Evolutionary conservation across 345 rosid species (phyloP), one percentile per base, ranked within the genome.

Genomic region (Eucalyptus virginea): DNA sequence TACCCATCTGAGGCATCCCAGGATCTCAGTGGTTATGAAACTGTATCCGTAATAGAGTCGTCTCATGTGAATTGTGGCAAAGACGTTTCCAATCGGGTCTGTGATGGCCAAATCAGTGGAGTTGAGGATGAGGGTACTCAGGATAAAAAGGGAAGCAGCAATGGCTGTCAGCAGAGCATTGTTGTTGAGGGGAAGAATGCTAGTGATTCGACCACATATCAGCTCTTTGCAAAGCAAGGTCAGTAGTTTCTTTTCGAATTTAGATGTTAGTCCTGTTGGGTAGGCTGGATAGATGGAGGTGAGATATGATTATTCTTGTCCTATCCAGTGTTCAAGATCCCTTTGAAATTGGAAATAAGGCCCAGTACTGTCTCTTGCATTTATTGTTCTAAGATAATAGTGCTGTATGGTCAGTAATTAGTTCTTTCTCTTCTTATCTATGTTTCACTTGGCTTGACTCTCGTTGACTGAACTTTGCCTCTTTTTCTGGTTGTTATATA

Each of bases 211-310:
- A 23, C 77, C 14, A 42, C 88, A 80, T 45, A 12, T 89, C 60
- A 34, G 81, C 32, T 14, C 90, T 87, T 56, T 50, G 81, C 62
- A 77, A 88, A 81, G 28, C 91, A 89, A 91, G 93, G 94, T 93
- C 88, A n/a, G 56, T 34, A 51, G 60, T 34, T 23, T 37, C 30
- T 65, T 88, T 62, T 56, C 47, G 2, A 50, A 37, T 77, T 77
- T 11, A 32, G 88, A 52, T 51, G 81, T 56, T 86, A 19, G 88
- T 86, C 62, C 47, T 50, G 88, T 86, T 49, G 88, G 45, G 45
- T 52, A 86, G 88, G 30, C 85, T 40, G 85, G 28, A 21, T 21
- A 77, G 83, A 77, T 77, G 45, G 85, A 77, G 30, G 47, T 77
- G 47, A 77, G 85, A 40, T 40, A 6, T 13, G 47, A 40, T 40